Evolutionary conservation across 306 rosid genomes (phyloP).

Genomic region (Erythrophleum fordii): DNA sequence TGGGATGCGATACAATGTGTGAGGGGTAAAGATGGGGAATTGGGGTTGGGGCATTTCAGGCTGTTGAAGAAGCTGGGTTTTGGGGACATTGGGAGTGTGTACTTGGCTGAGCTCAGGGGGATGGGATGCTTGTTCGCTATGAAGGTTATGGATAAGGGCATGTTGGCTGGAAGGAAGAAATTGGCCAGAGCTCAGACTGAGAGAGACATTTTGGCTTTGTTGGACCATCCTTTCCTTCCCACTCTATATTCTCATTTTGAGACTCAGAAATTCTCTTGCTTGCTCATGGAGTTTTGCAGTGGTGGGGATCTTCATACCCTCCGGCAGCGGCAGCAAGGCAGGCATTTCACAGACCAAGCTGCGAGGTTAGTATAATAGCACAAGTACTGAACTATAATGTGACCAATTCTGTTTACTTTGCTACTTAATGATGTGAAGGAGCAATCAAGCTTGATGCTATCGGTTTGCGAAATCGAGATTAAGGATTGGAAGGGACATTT

Average conservation of each 20-base stretch:
- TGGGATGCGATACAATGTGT: constrained; percentile 62
- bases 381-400: background rate
- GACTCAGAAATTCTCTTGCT: constrained; percentile 65
- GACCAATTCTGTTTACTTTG: background rate
- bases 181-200: constrained; percentile 62
- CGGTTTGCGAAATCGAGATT: background rate
- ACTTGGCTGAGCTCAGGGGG: constrained; percentile 63
- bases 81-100: constrained; percentile 71
- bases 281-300: constrained; percentile 71
- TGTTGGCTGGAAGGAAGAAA: constrained; percentile 67
- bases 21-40: constrained; percentile 48
- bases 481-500: background rate
- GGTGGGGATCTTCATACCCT: constrained; percentile 72
- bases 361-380: constrained; percentile 46
- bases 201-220: constrained; percentile 55
- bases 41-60: constrained; percentile 60
- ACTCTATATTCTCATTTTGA: constrained; percentile 66
- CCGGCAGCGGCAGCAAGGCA: constrained; percentile 63
- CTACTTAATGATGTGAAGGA: background rate
- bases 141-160: constrained; percentile 64
- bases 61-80: constrained; percentile 68
- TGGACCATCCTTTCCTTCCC: constrained; percentile 71
- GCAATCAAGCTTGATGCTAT: background rate
- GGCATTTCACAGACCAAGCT: constrained; percentile 61
- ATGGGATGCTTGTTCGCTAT: constrained; percentile 58